A percentile compares a stretch with the other conserved stretches of the same genome.
phyloP scores from a whole-genome alignment of 805 yeast genomes.

The Candida hispaniensis region DNA sequence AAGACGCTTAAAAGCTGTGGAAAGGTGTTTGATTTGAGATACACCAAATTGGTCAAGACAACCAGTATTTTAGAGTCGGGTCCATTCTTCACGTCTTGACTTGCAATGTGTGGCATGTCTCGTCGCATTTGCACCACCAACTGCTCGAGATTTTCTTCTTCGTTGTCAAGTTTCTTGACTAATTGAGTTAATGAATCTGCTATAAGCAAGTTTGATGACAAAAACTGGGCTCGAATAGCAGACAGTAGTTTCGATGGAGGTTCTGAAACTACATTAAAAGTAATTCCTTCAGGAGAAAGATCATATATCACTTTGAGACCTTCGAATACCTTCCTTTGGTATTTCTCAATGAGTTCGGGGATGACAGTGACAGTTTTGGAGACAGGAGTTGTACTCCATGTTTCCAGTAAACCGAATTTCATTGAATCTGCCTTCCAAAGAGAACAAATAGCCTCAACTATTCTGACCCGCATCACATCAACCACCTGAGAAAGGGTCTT shows the following conservation, averaged over 20 bases:
- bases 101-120: constrained; percentile 2
- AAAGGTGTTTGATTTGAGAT: constrained; percentile 36
- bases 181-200: constrained; percentile 5
- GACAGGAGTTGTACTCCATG: constrained; percentile 29
- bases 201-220: constrained; percentile 11
- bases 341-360: constrained; percentile 32
- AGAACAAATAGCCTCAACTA: constrained; percentile 39
- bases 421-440: constrained; percentile 44
- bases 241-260: constrained; percentile 29
- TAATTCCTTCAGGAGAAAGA: constrained; percentile 19
- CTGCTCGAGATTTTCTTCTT: constrained; percentile 6
- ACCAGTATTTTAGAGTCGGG: constrained; percentile 42
- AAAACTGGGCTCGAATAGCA: constrained; percentile 26
- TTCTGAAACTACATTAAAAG: constrained; percentile 24
- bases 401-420: constrained; percentile 31
- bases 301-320: constrained; percentile 22
- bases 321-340: constrained; percentile 31
- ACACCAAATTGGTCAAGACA: constrained; percentile 45
- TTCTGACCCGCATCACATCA: constrained; percentile 33
- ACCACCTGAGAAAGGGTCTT: constrained; percentile 32
- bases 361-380: constrained; percentile 31
- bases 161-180: neutral
- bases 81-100: neutral
- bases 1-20: constrained; percentile 41
- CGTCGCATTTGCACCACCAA: constrained; percentile 4